These are phyloP conservation scores for Colletotrichum sp. DNA, from an alignment of 2,329 filamentous ascomycete genomes.

Conservation along the genomic window DNA sequence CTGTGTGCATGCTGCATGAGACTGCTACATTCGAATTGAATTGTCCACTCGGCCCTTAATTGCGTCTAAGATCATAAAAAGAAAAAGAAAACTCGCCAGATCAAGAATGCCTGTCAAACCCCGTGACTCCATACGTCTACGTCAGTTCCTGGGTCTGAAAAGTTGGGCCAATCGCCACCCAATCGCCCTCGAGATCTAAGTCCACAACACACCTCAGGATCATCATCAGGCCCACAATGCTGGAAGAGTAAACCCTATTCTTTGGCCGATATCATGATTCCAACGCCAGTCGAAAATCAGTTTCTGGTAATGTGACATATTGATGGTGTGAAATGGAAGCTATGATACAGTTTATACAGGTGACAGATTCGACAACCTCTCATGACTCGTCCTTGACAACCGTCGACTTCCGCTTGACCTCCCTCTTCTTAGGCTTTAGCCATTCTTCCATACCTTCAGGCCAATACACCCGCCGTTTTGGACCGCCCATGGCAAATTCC, in stretches of 20 bases:
- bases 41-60: not conserved
- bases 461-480: constrained; percentile 86
- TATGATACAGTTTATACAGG: not conserved
- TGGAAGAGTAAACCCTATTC: not conserved
- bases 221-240: not conserved
- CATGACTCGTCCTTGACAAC: constrained; percentile 31
- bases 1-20: not conserved
- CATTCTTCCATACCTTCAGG: constrained; percentile 89
- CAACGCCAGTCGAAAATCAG: not conserved
- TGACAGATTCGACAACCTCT: not conserved
- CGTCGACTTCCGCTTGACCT: constrained; percentile 60
- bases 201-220: not conserved
- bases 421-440: constrained; percentile 80
- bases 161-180: not conserved
- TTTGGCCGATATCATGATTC: not conserved
- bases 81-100: not conserved
- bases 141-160: not conserved
- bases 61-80: not conserved
- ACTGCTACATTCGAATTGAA: not conserved
- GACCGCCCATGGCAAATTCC: constrained; percentile 86
- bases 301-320: not conserved
- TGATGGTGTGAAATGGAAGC: not conserved
- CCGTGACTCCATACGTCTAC: not conserved
- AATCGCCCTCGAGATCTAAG: not conserved
- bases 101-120: not conserved